Evolutionary conservation across 257 asterid genomes (phyloP).

Genomic region (Fraxinus excelsior): DNA sequence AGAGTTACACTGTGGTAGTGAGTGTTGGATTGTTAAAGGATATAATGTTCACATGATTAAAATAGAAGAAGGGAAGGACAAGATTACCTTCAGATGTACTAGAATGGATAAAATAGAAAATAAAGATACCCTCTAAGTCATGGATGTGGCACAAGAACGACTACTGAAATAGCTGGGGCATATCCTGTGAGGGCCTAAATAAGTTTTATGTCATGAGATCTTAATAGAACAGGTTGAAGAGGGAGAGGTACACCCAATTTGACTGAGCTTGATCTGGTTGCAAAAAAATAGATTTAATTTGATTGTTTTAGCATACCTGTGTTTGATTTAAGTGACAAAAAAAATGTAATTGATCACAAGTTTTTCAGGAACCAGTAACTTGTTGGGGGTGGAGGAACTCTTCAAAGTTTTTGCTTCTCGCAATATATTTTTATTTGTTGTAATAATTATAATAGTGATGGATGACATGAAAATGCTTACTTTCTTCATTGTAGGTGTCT

Average conservation of each 20-base stretch:
- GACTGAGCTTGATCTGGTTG: not conserved
- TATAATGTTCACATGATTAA: not conserved
- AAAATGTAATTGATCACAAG: not conserved
- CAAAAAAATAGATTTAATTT: too few species aligned
- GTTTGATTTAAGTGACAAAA: not conserved
- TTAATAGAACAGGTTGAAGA: not conserved
- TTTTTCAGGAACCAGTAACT: not conserved
- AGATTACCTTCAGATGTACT: not conserved
- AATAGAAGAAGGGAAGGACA: not conserved
- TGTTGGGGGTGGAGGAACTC: not conserved
- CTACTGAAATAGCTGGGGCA: not conserved
- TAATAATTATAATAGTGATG: not conserved
- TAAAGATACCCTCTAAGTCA: not conserved
- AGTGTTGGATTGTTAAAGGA: not conserved
- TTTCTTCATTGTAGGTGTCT: constrained; percentile 60
- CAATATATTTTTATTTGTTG: too few species aligned
- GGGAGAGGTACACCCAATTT: not conserved
- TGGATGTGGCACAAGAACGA: not conserved
- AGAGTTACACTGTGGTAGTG: not conserved
- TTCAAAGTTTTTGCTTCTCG: not conserved
- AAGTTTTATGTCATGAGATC: not conserved
- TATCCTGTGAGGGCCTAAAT: not conserved
- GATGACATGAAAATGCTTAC: constrained; percentile 5
- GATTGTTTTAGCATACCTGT: not conserved
- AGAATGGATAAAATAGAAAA: not conserved